Conservation (phyloP, 192 early-diverging fungal species). For the Gigaspora rosea region DNA sequence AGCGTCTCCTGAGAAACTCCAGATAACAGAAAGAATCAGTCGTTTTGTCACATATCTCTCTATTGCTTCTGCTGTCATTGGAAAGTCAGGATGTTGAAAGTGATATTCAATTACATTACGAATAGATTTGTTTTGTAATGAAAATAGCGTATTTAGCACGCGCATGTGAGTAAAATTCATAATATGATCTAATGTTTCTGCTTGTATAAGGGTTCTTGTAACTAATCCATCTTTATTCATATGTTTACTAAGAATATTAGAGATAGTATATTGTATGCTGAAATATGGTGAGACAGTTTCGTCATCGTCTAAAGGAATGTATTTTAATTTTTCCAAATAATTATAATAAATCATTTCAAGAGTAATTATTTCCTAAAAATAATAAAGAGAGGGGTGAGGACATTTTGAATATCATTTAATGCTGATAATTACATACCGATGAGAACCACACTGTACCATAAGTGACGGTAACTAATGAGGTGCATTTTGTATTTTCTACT, state of each 20-base stretch:
- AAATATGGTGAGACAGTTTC: slow-evolving; percentile 59
- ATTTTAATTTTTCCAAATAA: slow-evolving; percentile 79
- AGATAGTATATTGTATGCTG: slow-evolving; percentile 74
- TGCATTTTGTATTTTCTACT: slow-evolving; percentile 98
- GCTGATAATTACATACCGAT: background rate
- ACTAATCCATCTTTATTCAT: slow-evolving; percentile 79
- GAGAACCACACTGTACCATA: slow-evolving; percentile 99
- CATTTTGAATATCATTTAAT: too few species aligned
- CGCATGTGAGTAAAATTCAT: slow-evolving; percentile 96
- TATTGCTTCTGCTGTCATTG: slow-evolving; percentile 75
- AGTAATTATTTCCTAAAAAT: slow-evolving; percentile 67
- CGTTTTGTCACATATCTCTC: slow-evolving; percentile 82
- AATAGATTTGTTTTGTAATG: slow-evolving; percentile 86
- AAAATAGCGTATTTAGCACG: slow-evolving; percentile 83
- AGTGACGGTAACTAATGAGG: slow-evolving; percentile 97
- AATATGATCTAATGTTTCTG: slow-evolving; percentile 81
- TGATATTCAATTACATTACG: slow-evolving; percentile 89
- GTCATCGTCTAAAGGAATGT: slow-evolving; percentile 75
- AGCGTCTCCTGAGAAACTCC: slow-evolving; percentile 96
- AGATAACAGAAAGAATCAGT: slow-evolving; percentile 78
- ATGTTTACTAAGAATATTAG: slow-evolving; percentile 67
- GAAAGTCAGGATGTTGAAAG: slow-evolving; percentile 91
- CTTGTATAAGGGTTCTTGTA: slow-evolving; percentile 66
- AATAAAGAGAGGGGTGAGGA: too few species aligned
- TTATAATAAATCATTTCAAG: slow-evolving; percentile 77